Evolutionary conservation across 2,329 filamentous ascomycete genomes (phyloP).

Genomic region (Fusarium austroafricanum): DNA sequence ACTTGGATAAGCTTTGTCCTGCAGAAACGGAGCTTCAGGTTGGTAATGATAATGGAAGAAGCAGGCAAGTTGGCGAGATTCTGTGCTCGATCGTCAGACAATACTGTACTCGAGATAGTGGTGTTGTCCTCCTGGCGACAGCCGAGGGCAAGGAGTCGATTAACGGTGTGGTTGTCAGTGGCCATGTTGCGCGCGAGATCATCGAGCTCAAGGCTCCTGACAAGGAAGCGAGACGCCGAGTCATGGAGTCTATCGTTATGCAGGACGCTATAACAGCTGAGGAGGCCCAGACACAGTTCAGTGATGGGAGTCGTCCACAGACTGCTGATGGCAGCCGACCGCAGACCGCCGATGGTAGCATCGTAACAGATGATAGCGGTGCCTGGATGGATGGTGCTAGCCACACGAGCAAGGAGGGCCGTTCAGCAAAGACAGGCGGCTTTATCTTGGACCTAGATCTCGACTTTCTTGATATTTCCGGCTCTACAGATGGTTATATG

Average conservation of each 20-base stretch:
- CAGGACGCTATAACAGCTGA: constrained; percentile 60
- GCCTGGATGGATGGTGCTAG: constrained; percentile 83
- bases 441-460: constrained; percentile 81
- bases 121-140: constrained; percentile 88
- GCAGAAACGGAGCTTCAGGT: constrained; percentile 95
- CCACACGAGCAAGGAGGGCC: constrained; percentile 59
- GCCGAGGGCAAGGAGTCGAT: constrained; percentile 93
- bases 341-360: constrained; percentile 65
- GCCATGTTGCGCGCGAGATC: constrained; percentile 93
- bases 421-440: constrained; percentile 60
- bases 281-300: constrained; percentile 52
- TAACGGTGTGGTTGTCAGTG: constrained; percentile 89
- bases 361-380: constrained; percentile 63
- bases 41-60: constrained; percentile 91
- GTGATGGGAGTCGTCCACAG: constrained; percentile 65
- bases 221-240: constrained; percentile 86
- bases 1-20: constrained; percentile 92
- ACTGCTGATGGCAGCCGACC: constrained; percentile 69
- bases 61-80: constrained; percentile 90
- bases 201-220: constrained; percentile 89
- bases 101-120: constrained; percentile 82
- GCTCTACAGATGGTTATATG: constrained; percentile 97
- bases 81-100: constrained; percentile 85
- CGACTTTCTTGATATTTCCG: constrained; percentile 92
- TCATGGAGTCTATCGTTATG: constrained; percentile 82